These are phyloP conservation scores for Tetrahymena borealis DNA, from an alignment of 73 alveolate genomes.

Conservation along the genomic window DNA sequence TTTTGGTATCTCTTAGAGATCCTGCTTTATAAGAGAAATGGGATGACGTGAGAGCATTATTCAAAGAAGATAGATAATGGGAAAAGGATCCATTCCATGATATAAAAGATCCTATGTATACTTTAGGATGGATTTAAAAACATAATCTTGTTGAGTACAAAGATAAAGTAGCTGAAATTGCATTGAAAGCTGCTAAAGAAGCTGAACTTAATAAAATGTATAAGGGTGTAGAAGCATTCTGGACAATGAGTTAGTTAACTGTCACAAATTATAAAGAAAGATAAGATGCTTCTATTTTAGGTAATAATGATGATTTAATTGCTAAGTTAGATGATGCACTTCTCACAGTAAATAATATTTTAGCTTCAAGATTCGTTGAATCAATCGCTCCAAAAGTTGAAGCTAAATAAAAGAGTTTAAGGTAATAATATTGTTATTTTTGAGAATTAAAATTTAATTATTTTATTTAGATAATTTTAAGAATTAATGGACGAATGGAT, in stretches of 20 bases:
- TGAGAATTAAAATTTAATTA: neutral
- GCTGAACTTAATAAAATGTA: slow-evolving; percentile 41
- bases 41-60: slow-evolving; percentile 25
- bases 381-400: slow-evolving; percentile 35
- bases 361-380: slow-evolving; percentile 48
- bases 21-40: slow-evolving; percentile 46
- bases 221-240: slow-evolving; percentile 38
- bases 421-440: neutral
- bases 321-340: slow-evolving; percentile 47
- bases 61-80: neutral
- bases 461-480: slow-evolving; percentile 17
- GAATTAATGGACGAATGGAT: slow-evolving; percentile 55
- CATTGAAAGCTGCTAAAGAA: slow-evolving; percentile 46
- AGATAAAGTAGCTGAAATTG: slow-evolving; percentile 46
- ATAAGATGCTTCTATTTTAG: slow-evolving; percentile 26
- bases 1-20: slow-evolving; percentile 37
- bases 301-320: slow-evolving; percentile 35
- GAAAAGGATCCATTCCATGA: slow-evolving; percentile 12
- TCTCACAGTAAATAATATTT: slow-evolving; percentile 40
- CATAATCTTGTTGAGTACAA: slow-evolving; percentile 21
- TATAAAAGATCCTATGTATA: slow-evolving; percentile 30
- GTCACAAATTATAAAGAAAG: slow-evolving; percentile 36
- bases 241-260: slow-evolving; percentile 30
- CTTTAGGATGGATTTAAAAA: slow-evolving; percentile 30
- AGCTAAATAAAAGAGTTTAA: slow-evolving; percentile 7